These are phyloP conservation scores for Microstroma glucosiphilum DNA, from an alignment of 1,284 basidiomycete genomes.

Conservation along the genomic window DNA sequence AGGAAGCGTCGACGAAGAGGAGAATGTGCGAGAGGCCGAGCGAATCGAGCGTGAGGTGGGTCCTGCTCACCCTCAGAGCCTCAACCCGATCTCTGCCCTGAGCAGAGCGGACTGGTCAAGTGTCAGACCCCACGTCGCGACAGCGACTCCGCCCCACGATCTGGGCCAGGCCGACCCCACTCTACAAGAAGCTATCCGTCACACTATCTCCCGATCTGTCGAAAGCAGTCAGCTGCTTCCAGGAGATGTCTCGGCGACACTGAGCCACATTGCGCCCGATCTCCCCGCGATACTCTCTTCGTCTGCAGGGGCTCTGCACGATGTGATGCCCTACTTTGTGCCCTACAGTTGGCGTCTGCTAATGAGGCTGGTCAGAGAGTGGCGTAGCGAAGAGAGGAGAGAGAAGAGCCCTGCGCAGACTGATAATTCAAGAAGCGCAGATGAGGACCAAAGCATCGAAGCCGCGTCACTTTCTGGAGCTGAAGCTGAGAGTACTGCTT, in stretches of 20 bases:
- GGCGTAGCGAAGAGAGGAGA: neutral
- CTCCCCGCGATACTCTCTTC: neutral
- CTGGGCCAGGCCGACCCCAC: neutral
- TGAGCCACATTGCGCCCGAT: neutral
- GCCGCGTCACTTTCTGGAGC: too few species aligned
- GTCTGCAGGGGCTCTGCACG: neutral
- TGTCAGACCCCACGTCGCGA: neutral
- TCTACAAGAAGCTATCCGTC: neutral
- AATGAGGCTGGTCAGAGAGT: neutral
- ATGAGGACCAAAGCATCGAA: too few species aligned
- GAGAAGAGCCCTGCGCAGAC: too few species aligned
- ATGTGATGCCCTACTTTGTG: constrained; percentile 6
- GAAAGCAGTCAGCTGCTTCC: neutral
- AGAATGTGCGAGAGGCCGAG: neutral
- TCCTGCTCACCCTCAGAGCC: neutral
- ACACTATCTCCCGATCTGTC: neutral
- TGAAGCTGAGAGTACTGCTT: too few species aligned
- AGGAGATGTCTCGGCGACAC: neutral
- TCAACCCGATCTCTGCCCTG: neutral
- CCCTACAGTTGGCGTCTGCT: constrained; percentile 5
- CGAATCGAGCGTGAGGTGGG: neutral
- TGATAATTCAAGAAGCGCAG: too few species aligned
- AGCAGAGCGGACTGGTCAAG: neutral
- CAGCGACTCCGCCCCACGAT: neutral
- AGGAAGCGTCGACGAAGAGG: neutral